Evolutionary conservation across 225 moss, liverwort and hornwort genomes (phyloP).

Genomic region (Marchantia polymorpha): DNA sequence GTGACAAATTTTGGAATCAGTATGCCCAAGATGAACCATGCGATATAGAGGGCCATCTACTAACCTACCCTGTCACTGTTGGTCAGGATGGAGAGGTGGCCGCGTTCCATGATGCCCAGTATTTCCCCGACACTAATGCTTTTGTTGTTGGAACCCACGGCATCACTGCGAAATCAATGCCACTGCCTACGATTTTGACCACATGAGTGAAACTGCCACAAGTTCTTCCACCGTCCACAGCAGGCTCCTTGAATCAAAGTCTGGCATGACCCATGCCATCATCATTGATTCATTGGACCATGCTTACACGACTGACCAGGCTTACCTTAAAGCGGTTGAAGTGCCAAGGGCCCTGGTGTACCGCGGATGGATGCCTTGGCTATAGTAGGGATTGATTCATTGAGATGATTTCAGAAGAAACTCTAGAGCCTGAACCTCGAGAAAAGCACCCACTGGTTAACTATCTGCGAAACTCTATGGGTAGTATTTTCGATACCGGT

Average conservation of each 20-base stretch:
- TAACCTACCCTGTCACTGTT: slow-evolving; percentile 44
- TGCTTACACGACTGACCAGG: not conserved
- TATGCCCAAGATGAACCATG: slow-evolving; percentile 48
- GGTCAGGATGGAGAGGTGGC: slow-evolving; percentile 39
- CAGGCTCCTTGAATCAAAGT: not conserved
- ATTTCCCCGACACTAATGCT: slow-evolving; percentile 37
- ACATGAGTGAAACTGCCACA: not conserved
- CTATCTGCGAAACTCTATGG: not conserved
- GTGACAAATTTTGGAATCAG: slow-evolving; percentile 40
- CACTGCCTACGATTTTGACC: slow-evolving; percentile 36
- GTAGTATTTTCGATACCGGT: not conserved
- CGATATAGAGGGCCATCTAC: slow-evolving; percentile 56
- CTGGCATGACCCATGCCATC: not conserved
- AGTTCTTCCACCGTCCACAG: not conserved
- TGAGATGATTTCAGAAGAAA: not conserved
- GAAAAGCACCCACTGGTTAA: not conserved
- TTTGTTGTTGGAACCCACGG: slow-evolving; percentile 33
- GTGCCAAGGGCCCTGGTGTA: not conserved
- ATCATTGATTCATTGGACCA: not conserved
- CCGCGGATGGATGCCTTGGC: not conserved
- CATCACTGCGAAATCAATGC: not conserved
- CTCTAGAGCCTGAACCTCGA: not conserved
- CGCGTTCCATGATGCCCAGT: slow-evolving; percentile 4
- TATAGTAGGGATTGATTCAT: not conserved
- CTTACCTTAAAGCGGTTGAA: not conserved